These are phyloP conservation scores for Lolium multiflorum DNA, from an alignment of 176 grass and related monocot genomes.

Conservation along the genomic window DNA sequence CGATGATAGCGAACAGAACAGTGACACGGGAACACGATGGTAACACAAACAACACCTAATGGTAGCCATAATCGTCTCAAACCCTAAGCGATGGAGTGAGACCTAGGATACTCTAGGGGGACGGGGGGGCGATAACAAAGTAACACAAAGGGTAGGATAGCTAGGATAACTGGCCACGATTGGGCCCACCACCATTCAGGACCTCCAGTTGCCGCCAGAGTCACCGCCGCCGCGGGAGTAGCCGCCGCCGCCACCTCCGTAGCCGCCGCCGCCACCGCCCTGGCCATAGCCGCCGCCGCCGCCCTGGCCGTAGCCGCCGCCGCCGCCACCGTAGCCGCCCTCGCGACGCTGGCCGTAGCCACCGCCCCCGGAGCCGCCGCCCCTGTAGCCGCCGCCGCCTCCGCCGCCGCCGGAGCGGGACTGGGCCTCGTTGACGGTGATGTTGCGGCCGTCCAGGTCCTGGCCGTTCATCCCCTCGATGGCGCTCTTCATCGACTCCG, in stretches of 20 bases:
- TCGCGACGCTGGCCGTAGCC: constrained; percentile 36
- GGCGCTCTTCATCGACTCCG: constrained; percentile 74
- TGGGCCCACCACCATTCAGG: constrained; percentile 48
- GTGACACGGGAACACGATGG: neutral
- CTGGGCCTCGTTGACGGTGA: constrained; percentile 96
- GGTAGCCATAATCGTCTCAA: constrained; percentile 23
- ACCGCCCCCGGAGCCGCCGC: neutral
- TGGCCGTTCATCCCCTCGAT: constrained; percentile 89
- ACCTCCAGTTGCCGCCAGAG: constrained; percentile 70
- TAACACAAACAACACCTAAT: constrained; percentile 31
- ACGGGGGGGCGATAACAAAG: neutral
- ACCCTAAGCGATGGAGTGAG: constrained; percentile 2
- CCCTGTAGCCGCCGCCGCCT: neutral
- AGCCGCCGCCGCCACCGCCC: neutral
- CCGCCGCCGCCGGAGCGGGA: constrained; percentile 59
- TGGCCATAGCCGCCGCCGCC: neutral
- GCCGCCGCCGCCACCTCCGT: neutral
- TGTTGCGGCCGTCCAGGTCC: constrained; percentile 78
- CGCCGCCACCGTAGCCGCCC: constrained; percentile 37
- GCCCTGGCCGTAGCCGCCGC: neutral
- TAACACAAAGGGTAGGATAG: constrained; percentile 18
- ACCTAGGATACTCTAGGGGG: constrained; percentile 1
- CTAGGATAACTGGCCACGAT: constrained; percentile 45
- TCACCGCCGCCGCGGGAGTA: constrained; percentile 13
- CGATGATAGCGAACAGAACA: neutral